Evolutionary conservation across 768 basidiomycete species (phyloP).

Genomic region (Psilocybe azurescens): DNA sequence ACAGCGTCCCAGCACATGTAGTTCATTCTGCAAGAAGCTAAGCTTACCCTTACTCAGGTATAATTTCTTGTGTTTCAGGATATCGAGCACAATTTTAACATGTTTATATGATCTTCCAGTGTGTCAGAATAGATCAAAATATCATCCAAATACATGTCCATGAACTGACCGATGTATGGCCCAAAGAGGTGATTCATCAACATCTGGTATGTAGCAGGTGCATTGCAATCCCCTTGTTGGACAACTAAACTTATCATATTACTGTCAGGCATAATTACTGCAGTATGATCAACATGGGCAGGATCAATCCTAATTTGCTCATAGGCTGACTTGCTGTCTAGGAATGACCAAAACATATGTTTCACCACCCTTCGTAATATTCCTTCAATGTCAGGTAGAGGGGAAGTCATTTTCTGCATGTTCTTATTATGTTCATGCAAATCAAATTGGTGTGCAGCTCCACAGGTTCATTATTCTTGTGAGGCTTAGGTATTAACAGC

Average conservation of each 20-base stretch:
- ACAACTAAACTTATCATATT: conserved; percentile 1
- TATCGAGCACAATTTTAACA: conserved; percentile 33
- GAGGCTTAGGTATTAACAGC: conserved; percentile 37
- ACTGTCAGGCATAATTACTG: conserved; percentile 12
- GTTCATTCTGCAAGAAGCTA: conserved; percentile 18
- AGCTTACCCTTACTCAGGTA: conserved; percentile 36
- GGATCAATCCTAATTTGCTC: conserved; percentile 18
- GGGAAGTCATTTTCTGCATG: conserved; percentile 12
- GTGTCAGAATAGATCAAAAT: conserved; percentile 42
- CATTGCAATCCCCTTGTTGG: background rate
- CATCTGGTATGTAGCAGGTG: conserved; percentile 37
- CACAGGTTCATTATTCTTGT: conserved; percentile 22
- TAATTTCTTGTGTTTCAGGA: conserved; percentile 29
- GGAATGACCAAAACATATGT: background rate
- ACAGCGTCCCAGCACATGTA: too few relatives aligned
- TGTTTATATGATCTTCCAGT: conserved; percentile 37
- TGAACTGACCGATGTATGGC: conserved; percentile 37
- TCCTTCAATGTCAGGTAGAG: conserved; percentile 21
- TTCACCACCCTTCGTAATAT: conserved; percentile 8
- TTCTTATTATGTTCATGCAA: conserved; percentile 19
- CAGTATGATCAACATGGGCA: conserved; percentile 7
- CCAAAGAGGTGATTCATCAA: conserved; percentile 42
- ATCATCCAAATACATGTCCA: conserved; percentile 32
- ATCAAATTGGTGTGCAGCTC: conserved; percentile 30
- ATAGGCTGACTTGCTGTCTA: conserved; percentile 13